These are phyloP conservation scores for Myriosclerotinia scirpicola DNA, from an alignment of 2,329 filamentous ascomycete species.

Conservation along the genomic window DNA sequence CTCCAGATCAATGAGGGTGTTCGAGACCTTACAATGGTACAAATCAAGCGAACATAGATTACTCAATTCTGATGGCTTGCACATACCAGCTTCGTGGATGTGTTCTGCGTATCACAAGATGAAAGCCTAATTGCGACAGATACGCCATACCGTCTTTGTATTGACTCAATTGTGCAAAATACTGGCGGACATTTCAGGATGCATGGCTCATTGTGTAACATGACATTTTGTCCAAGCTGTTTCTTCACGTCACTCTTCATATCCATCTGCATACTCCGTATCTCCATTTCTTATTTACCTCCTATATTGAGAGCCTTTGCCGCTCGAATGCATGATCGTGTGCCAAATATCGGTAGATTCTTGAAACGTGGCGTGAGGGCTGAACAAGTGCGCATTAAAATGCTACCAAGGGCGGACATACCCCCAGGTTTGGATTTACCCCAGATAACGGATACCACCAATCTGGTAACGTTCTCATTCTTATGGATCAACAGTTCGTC, in stretches of 20 bases:
- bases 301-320: neutral
- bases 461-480: neutral
- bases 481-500: neutral
- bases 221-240: neutral
- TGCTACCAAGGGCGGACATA: neutral
- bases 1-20: neutral
- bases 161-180: neutral
- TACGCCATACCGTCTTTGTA: neutral
- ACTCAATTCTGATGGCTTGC: neutral
- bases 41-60: neutral
- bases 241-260: neutral
- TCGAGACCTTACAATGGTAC: neutral
- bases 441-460: neutral
- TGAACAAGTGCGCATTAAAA: neutral
- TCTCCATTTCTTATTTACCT: constrained; percentile 9
- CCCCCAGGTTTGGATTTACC: neutral
- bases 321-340: neutral
- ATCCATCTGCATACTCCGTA: constrained; percentile 6
- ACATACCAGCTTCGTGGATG: neutral
- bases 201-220: neutral
- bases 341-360: neutral
- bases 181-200: neutral
- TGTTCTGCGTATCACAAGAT: neutral
- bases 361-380: neutral
- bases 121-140: neutral